Conservation (phyloP, 306 rosid genomes). For the Cicer chorassanicum region DNA sequence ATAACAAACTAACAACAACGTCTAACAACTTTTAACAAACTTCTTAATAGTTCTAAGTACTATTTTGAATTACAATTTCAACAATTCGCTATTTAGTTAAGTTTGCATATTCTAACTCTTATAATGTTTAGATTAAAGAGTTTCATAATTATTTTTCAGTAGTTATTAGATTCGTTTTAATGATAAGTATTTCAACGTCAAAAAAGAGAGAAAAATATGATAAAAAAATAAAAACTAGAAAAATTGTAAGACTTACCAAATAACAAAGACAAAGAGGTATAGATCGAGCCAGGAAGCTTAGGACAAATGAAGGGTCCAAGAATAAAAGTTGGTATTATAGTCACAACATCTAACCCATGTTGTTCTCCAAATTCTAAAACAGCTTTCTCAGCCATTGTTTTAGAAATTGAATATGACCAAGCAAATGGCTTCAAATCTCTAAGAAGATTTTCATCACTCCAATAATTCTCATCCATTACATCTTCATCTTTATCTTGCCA, state of each 20-base stretch:
- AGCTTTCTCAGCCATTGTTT: conserved; percentile 63
- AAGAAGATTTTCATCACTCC: conserved; percentile 59
- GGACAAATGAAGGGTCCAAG: conserved; percentile 65
- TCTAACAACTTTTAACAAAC: too few relatives aligned
- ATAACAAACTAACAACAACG: too few relatives aligned
- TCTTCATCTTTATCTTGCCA: conserved; percentile 11
- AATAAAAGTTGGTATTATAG: conserved; percentile 58
- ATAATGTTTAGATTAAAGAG: too few relatives aligned
- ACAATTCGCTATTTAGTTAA: too few relatives aligned
- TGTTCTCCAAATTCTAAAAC: conserved; percentile 60
- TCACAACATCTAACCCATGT: conserved; percentile 65
- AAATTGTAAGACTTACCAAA: conserved; percentile 44
- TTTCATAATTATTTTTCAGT: too few relatives aligned
- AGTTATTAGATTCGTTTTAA: too few relatives aligned
- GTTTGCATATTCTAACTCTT: too few relatives aligned
- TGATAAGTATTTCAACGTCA: too few relatives aligned
- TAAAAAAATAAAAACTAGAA: not conserved
- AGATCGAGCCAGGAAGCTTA: conserved; percentile 57
- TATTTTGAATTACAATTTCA: too few relatives aligned
- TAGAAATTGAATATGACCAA: conserved; percentile 55
- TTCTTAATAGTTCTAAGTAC: too few relatives aligned
- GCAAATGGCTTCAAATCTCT: conserved; percentile 31
- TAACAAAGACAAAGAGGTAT: conserved; percentile 40
- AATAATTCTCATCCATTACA: conserved; percentile 59
- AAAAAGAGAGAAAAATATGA: too few relatives aligned